Conservation (phyloP, 192 early-diverging fungal genomes). For the Rhizophagus clarus region DNA sequence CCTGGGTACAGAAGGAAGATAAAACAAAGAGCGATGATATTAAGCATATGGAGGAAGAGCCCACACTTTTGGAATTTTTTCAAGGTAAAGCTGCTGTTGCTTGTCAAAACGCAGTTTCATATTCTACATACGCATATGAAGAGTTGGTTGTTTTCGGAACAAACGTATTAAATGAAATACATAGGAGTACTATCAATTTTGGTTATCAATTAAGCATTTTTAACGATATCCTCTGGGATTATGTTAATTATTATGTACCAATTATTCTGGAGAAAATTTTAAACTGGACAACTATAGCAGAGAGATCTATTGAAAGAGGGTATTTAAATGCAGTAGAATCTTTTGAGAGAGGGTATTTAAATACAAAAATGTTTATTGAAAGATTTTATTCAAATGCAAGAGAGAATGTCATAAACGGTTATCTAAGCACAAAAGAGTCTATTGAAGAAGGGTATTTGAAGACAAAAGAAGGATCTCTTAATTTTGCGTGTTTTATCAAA, state of each 20-base stretch:
- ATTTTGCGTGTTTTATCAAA: not conserved
- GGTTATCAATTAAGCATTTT: not conserved
- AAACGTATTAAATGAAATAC: not conserved
- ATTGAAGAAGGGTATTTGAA: not conserved
- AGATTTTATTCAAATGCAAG: not conserved
- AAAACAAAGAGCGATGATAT: not conserved
- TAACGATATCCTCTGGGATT: not conserved
- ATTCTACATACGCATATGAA: not conserved
- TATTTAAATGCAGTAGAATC: not conserved
- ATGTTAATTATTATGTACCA: not conserved
- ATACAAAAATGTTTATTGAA: not conserved
- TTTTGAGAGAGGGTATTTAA: not conserved
- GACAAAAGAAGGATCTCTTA: not conserved
- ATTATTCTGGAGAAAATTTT: not conserved
- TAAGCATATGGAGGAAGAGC: not conserved
- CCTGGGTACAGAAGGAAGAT: not conserved
- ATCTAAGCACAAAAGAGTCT: not conserved
- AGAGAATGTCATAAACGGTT: not conserved
- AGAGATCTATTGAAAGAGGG: not conserved
- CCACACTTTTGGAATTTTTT: not conserved
- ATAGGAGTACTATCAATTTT: not conserved
- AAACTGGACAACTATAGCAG: not conserved
- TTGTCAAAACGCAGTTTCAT: not conserved
- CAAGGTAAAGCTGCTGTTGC: not conserved
- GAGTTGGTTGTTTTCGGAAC: not conserved